phyloP scores from a whole-genome alignment of 331 rosid genomes.

The Rosa hybrid region DNA sequence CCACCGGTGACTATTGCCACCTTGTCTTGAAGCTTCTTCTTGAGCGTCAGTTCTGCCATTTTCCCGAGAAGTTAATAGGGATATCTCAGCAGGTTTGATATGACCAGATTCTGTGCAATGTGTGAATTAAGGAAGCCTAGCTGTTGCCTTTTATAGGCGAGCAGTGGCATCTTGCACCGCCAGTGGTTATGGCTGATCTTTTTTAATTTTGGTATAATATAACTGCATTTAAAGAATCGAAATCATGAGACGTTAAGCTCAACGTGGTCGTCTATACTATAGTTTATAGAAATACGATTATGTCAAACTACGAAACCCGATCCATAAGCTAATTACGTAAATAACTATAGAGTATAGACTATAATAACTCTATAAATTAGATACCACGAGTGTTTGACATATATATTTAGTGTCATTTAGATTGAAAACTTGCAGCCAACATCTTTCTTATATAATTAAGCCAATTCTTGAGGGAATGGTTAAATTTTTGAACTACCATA shows the following conservation, averaged over 20 bases:
- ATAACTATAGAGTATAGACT: neutral
- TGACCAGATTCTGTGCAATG: neutral
- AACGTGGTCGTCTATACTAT: neutral
- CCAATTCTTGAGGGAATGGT: too few species aligned
- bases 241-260: neutral
- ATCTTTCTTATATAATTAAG: too few species aligned
- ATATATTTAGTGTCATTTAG: neutral
- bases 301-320: neutral
- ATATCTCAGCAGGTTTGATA: neutral
- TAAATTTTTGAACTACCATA: too few species aligned
- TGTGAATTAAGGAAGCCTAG: neutral
- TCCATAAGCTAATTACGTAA: neutral
- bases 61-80: neutral
- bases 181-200: neutral
- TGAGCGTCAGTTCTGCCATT: neutral
- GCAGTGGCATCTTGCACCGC: neutral
- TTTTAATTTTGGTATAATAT: neutral
- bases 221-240: neutral
- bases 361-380: neutral
- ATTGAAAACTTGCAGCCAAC: too few species aligned
- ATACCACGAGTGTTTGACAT: too few species aligned
- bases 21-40: constrained; percentile 12
- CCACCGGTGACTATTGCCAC: constrained; percentile 24
- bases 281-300: neutral
- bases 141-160: neutral